phyloP scores from a whole-genome alignment of 2,329 filamentous ascomycete species.

The Fragosphaeria purpurea region DNA sequence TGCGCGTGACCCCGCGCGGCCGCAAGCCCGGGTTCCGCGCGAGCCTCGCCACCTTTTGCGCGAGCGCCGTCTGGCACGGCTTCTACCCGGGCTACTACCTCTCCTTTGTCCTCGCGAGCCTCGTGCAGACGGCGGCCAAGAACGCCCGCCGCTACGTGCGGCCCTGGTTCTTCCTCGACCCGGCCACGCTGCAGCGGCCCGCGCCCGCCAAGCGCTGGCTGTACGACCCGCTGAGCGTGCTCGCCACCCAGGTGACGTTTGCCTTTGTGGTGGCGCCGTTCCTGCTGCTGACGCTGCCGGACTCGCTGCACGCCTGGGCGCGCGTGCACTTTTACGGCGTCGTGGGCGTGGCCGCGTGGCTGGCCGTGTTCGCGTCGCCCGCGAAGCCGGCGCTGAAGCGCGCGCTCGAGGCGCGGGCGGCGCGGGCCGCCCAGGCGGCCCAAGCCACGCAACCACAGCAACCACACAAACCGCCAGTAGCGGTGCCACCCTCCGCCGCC shows the following conservation, averaged over 20 bases:
- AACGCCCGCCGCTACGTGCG: conserved; percentile 83
- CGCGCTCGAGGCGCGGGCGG: conserved; percentile 47
- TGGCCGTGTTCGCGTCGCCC: conserved; percentile 72
- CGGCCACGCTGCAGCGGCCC: conserved; percentile 54
- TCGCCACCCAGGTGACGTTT: conserved; percentile 33
- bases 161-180: conserved; percentile 87
- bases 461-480: too few species aligned
- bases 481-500: not conserved
- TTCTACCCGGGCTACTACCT: conserved; percentile 97
- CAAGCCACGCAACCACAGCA: too few species aligned
- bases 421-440: conserved; percentile 21
- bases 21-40: conserved; percentile 95
- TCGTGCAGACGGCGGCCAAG: conserved; percentile 89
- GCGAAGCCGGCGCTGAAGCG: conserved; percentile 53
- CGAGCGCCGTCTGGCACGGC: conserved; percentile 94
- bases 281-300: conserved; percentile 63
- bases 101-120: conserved; percentile 77
- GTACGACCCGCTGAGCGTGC: conserved; percentile 53
- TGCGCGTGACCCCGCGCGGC: conserved; percentile 87
- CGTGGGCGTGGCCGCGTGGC: conserved; percentile 52
- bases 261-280: conserved; percentile 79
- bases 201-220: conserved; percentile 62
- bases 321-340: conserved; percentile 84
- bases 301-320: conserved; percentile 67
- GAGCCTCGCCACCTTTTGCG: conserved; percentile 85